Percentiles rank a stretch among this genome's conserved stretches.
phyloP scores from a whole-genome alignment of 208 protist genomes.

The Trichomonas gallinae region DNA sequence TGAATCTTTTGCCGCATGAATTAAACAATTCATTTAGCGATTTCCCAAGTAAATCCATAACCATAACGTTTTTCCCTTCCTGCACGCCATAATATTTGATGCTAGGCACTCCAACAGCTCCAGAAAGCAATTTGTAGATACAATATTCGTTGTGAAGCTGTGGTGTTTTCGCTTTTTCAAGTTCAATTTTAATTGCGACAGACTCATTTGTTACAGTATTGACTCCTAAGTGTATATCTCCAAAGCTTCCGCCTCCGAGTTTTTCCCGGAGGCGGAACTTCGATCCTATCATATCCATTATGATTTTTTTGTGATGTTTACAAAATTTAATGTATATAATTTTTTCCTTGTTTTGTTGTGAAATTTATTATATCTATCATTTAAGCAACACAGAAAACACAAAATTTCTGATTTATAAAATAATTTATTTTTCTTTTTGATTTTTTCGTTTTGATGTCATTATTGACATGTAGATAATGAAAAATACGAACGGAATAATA shows the following conservation, averaged over 20 bases:
- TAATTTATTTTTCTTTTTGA: no score
- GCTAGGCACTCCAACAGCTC: conserved; percentile 72
- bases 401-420: no score
- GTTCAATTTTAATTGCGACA: conserved; percentile 13
- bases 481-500: no score
- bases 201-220: background rate
- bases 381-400: no score
- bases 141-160: conserved; percentile 91
- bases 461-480: no score
- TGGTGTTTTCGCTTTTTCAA: conserved; percentile 59
- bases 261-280: conserved; percentile 69
- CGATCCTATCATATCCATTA: background rate
- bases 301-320: background rate
- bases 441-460: no score
- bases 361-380: no score
- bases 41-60: conserved; percentile 93
- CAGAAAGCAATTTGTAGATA: conserved; percentile 65
- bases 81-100: conserved; percentile 78
- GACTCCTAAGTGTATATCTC: background rate
- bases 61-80: conserved; percentile 91
- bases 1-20: conserved; percentile 50
- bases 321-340: no score
- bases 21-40: conserved; percentile 91
- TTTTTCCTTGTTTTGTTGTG: no score
- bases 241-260: conserved; percentile 17